Evolutionary conservation across 441 rosid species (phyloP).

Genomic region (Pelargonium cotyledonis): DNA sequence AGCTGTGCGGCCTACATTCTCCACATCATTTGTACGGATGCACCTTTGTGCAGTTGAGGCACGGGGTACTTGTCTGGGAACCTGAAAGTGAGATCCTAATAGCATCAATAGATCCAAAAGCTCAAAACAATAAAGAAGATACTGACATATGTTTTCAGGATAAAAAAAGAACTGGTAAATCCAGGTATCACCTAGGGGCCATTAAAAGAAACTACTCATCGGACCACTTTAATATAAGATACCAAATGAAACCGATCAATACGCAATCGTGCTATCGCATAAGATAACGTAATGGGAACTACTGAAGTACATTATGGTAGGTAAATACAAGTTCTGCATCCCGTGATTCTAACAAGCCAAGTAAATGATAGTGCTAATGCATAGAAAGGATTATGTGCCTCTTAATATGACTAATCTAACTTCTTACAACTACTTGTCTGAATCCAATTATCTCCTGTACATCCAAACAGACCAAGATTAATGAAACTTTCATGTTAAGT

Average conservation of each 20-base stretch:
- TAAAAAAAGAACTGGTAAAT: background rate
- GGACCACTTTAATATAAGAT: background rate
- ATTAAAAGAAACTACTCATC: background rate
- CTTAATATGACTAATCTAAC: background rate
- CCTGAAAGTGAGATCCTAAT: slow-evolving; percentile 30
- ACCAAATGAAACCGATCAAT: slow-evolving; percentile 1
- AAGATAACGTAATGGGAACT: too few relatives aligned
- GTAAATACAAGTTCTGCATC: background rate
- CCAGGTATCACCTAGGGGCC: background rate
- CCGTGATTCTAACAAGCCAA: background rate
- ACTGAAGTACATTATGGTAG: background rate
- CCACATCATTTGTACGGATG: slow-evolving; percentile 87
- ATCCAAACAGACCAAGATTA: background rate
- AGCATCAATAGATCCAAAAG: background rate
- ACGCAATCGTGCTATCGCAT: too few relatives aligned
- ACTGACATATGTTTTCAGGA: background rate
- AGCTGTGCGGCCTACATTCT: slow-evolving; percentile 83
- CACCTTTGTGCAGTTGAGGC: slow-evolving; percentile 86
- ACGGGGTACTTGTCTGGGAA: slow-evolving; percentile 71
- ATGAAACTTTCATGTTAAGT: too few relatives aligned
- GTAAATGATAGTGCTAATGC: background rate
- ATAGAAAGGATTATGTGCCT: background rate
- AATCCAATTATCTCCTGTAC: background rate
- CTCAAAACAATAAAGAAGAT: background rate
- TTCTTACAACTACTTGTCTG: background rate